These are phyloP conservation scores for Flammula alnicola DNA, from an alignment of 1,284 basidiomycete genomes.

Conservation along the genomic window DNA sequence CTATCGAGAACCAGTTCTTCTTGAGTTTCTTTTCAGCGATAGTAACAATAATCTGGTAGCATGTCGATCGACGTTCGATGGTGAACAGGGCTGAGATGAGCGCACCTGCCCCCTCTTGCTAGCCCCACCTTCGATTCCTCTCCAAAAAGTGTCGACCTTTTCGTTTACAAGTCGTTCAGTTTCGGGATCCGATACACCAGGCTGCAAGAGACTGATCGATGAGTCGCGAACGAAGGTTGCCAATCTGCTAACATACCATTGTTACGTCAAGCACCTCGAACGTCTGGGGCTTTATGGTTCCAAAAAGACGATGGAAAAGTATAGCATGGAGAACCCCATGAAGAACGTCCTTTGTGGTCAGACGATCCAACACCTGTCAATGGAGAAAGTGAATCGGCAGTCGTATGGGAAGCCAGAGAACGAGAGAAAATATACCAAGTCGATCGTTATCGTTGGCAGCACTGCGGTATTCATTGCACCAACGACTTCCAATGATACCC, in stretches of 20 bases:
- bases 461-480: slow-evolving; percentile 25
- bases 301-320: slow-evolving; percentile 79
- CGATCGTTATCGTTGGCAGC: slow-evolving; percentile 55
- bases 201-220: slow-evolving; percentile 43
- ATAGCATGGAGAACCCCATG: slow-evolving; percentile 74
- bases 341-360: slow-evolving; percentile 71
- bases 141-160: slow-evolving; percentile 80
- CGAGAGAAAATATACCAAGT: slow-evolving; percentile 41
- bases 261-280: slow-evolving; percentile 83
- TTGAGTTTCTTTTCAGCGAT: slow-evolving; percentile 75
- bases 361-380: slow-evolving; percentile 68
- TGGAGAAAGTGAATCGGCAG: slow-evolving; percentile 11
- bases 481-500: too few relatives aligned
- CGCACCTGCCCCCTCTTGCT: slow-evolving; percentile 71
- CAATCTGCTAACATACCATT: slow-evolving; percentile 55
- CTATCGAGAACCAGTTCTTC: slow-evolving; percentile 76
- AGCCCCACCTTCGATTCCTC: slow-evolving; percentile 65
- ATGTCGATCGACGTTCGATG: background rate
- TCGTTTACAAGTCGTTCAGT: slow-evolving; percentile 71
- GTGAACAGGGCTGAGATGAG: background rate
- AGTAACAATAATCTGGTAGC: slow-evolving; percentile 70
- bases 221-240: background rate
- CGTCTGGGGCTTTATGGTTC: slow-evolving; percentile 71
- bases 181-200: slow-evolving; percentile 71
- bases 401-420: background rate